Evolutionary conservation across 139 green algal genomes (phyloP).

Genomic region (Chlorella sp.): DNA sequence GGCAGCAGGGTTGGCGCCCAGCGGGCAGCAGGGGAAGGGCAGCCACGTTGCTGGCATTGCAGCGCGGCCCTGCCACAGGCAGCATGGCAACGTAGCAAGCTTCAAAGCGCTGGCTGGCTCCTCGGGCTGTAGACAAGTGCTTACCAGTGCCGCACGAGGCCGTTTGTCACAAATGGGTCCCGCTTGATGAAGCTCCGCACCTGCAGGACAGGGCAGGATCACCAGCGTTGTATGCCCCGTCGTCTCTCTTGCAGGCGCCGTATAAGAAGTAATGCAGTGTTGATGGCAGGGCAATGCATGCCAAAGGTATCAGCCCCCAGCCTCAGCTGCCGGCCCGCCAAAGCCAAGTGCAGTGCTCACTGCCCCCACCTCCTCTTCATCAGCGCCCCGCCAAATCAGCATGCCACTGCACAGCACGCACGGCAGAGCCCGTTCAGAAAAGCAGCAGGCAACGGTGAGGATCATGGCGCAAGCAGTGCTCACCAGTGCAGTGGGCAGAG

Average conservation of each 20-base stretch:
- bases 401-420: neutral
- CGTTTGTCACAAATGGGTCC: conserved; percentile 6
- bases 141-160: neutral
- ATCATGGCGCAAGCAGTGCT: neutral
- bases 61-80: too few relatives aligned
- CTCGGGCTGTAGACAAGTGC: neutral
- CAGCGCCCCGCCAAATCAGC: conserved; percentile 21
- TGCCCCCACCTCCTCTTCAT: neutral
- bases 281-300: too few relatives aligned
- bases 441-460: neutral
- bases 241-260: too few relatives aligned
- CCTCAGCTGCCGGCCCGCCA: too few relatives aligned
- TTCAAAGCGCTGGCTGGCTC: neutral
- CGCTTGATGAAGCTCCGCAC: neutral
- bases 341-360: too few relatives aligned
- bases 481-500: neutral
- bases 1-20: too few relatives aligned
- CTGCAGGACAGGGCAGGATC: too few relatives aligned
- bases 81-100: neutral
- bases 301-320: too few relatives aligned
- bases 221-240: too few relatives aligned
- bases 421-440: too few relatives aligned
- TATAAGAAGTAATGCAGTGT: too few relatives aligned
- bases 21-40: neutral
- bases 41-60: neutral